Evolutionary conservation across 176 grass and related monocot genomes (phyloP).

Genomic region (Triticum urartu): DNA sequence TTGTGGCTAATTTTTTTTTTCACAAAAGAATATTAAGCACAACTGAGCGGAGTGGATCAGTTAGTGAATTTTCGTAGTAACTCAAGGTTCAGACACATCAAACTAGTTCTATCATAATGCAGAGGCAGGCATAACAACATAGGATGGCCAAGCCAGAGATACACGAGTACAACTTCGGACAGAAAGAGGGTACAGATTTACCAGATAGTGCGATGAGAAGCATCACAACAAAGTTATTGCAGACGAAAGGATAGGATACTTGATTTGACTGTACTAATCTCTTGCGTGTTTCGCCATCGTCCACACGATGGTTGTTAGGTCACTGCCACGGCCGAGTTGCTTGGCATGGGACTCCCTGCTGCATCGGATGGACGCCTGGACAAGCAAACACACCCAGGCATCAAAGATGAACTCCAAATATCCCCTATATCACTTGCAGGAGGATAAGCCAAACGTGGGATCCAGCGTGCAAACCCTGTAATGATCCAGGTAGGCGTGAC

Average conservation of each 20-base stretch:
- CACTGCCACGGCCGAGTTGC: background rate
- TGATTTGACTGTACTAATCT: too few relatives aligned
- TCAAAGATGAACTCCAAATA: background rate
- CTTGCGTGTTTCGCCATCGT: too few relatives aligned
- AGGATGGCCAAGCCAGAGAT: background rate
- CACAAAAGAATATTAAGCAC: too few relatives aligned
- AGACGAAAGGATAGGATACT: too few relatives aligned
- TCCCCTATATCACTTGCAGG: background rate
- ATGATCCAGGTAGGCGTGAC: background rate
- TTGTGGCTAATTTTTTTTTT: too few relatives aligned
- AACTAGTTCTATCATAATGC: too few relatives aligned
- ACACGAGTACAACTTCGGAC: background rate
- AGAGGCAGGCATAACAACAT: too few relatives aligned
- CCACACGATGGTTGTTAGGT: too few relatives aligned
- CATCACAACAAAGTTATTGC: background rate
- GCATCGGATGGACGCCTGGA: background rate
- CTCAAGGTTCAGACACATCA: too few relatives aligned
- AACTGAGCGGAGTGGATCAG: too few relatives aligned
- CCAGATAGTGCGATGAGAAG: background rate
- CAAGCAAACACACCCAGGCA: background rate
- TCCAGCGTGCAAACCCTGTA: background rate
- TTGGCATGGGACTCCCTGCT: background rate
- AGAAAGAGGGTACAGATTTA: too few relatives aligned
- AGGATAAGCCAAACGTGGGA: background rate
- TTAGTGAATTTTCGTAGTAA: too few relatives aligned